Base-by-base conservation (phyloP, 1,139 yeast genomes). In the Saccharomyces pastorianus region DNA sequence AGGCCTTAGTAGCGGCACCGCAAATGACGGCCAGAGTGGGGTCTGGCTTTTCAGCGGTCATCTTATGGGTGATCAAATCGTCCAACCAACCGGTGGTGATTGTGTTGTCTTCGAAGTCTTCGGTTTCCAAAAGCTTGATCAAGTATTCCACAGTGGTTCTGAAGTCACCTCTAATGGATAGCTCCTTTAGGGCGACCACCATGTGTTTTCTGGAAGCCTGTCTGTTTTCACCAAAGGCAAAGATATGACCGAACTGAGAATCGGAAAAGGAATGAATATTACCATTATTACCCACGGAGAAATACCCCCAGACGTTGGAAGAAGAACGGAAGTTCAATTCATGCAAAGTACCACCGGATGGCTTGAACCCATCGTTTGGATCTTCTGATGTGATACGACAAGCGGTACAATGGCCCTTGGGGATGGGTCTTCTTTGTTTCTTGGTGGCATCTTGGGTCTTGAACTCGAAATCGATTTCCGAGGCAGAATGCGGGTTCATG, bases 61-160 rank as follows among this genome's bases (percentile, higher is more conserved):
- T 82, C 68, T 86, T 90, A 73, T 88, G 88, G 58, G 95, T 78
- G 68, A 93, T 93, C 68, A 93, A 82, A 73, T 91, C 98, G 73
- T 93, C 99, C 66, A 93, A 82, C 99, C 99, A 93, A 58, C 98
- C 98, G 58, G 99, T 93, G 58, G 99, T 93, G 66, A 93, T 91
- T 51, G 95, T 91, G 72, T 93, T 95, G 58, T 86, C 91, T 75
- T 90, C 97, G 65, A 93, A 93, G 70, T 88, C 99, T 53, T 96
- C 95, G 41, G 99, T 91, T 75, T 93, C 98, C 65, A 93, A 79
- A 63, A 93, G 80, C 72, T 93, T 91, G 72, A 95, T 93, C 68
- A 95, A 80, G 70, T 95, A 95, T 73, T 93, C 99, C 59, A 93
- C 96, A n/a, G 99, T 93, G 46, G 99, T 93, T 74, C 96, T 83